Evolutionary conservation across 345 rosid species (phyloP).

Genomic region (Psidium friedrichsthalianum): DNA sequence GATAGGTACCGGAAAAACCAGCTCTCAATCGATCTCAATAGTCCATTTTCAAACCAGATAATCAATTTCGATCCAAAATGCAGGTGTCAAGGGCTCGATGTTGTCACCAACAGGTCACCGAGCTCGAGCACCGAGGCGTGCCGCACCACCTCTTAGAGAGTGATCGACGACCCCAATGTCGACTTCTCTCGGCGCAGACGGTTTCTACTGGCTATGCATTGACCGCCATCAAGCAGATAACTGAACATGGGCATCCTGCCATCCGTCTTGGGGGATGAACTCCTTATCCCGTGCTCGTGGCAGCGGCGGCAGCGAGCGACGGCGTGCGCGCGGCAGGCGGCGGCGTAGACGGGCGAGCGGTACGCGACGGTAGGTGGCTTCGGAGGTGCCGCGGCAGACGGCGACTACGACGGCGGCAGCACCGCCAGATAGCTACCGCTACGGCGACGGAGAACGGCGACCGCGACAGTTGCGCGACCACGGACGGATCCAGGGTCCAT

Average conservation of each 20-base stretch:
- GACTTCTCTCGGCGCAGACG: slow-evolving; percentile 12
- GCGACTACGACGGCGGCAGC: too few relatives aligned
- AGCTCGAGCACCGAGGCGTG: slow-evolving; percentile 13
- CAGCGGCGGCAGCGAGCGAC: too few relatives aligned
- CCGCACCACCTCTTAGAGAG: slow-evolving; percentile 28
- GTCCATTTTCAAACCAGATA: slow-evolving; percentile 7
- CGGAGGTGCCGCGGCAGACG: too few relatives aligned
- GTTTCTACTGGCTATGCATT: slow-evolving; percentile 15
- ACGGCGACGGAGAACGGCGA: too few relatives aligned
- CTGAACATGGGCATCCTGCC: slow-evolving; percentile 2
- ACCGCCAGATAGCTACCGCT: too few relatives aligned
- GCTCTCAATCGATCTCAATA: slow-evolving; percentile 20
- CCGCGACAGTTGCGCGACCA: too few relatives aligned
- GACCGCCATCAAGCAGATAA: slow-evolving; percentile 7
- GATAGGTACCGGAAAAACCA: slow-evolving; percentile 26
- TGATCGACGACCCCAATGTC: slow-evolving; percentile 3
- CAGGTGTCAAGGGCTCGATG: slow-evolving; percentile 27
- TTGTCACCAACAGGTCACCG: slow-evolving; percentile 26
- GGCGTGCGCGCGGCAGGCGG: too few relatives aligned
- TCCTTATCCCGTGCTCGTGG: slow-evolving; percentile 15
- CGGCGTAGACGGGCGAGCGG: too few relatives aligned
- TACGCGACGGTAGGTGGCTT: too few relatives aligned
- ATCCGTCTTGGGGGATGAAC: slow-evolving; percentile 31
- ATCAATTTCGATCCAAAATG: slow-evolving; percentile 31
- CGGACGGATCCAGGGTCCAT: too few relatives aligned